These are phyloP conservation scores for Ceratonia siliqua DNA, from an alignment of 306 rosid species.

Conservation along the genomic window DNA sequence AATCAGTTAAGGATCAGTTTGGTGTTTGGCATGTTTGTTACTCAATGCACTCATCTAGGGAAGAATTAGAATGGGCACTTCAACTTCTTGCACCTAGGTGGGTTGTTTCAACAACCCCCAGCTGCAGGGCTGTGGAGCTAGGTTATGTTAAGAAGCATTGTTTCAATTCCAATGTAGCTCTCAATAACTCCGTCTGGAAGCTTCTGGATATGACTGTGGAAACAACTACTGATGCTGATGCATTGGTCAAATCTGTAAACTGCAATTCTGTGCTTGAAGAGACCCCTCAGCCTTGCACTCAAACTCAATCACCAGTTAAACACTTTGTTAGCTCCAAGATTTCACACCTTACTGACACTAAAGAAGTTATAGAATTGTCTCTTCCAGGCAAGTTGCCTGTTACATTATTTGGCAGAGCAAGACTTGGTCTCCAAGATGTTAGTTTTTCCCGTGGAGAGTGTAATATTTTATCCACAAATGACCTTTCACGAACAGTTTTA, in stretches of 20 bases:
- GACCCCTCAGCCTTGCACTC: constrained; percentile 30
- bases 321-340: too few relatives aligned
- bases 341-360: constrained; percentile 31
- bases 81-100: constrained; percentile 79
- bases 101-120: constrained; percentile 88
- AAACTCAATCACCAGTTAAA: constrained; percentile 46
- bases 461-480: constrained; percentile 27
- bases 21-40: constrained; percentile 92
- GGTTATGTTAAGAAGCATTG: constrained; percentile 65
- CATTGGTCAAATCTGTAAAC: constrained; percentile 30
- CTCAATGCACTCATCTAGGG: constrained; percentile 78
- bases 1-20: constrained; percentile 70
- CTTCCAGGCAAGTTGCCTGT: constrained; percentile 50
- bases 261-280: constrained; percentile 43
- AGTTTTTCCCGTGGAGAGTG: constrained; percentile 38
- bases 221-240: constrained; percentile 33
- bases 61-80: constrained; percentile 84
- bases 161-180: constrained; percentile 42
- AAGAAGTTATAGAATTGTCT: constrained; percentile 36
- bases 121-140: constrained; percentile 77
- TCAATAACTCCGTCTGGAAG: constrained; percentile 53
- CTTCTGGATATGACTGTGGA: constrained; percentile 57
- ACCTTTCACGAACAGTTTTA: constrained; percentile 35
- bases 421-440: constrained; percentile 50
- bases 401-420: constrained; percentile 82